Conservation (phyloP, 2,329 filamentous ascomycete species). For the Pseudogymnoascus sp. region DNA sequence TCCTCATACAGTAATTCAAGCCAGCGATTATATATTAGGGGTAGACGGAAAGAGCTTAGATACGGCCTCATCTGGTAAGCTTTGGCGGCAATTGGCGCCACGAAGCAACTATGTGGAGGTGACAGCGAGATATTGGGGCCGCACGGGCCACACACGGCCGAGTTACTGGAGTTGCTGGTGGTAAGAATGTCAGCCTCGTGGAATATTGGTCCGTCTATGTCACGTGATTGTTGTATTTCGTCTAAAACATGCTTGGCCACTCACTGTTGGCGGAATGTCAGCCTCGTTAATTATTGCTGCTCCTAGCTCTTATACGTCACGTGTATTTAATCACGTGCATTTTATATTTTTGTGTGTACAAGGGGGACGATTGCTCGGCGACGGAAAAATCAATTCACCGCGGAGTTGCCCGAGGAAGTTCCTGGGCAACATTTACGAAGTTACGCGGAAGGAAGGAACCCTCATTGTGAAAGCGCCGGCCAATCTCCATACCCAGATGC, state of each 20-base stretch:
- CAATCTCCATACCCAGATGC: conserved; percentile 11
- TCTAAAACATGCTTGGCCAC: not conserved
- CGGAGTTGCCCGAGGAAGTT: conserved; percentile 2
- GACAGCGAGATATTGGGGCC: not conserved
- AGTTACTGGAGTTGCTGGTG: not conserved
- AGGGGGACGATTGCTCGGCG: not conserved
- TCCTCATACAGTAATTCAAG: not conserved
- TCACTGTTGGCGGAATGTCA: not conserved
- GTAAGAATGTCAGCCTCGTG: conserved; percentile 1
- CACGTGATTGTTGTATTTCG: not conserved
- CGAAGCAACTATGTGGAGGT: conserved; percentile 1
- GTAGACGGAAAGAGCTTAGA: not conserved
- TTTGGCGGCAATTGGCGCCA: conserved; percentile 10
- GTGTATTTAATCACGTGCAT: not conserved
- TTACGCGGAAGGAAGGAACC: conserved; percentile 3
- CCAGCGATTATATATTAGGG: not conserved
- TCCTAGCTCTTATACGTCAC: no score
- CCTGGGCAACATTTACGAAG: conserved; percentile 8
- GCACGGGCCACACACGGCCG: not conserved
- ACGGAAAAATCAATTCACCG: not conserved
- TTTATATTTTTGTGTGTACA: not conserved
- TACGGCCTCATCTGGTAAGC: not conserved
- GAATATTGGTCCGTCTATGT: not conserved
- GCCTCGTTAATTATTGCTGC: not conserved
- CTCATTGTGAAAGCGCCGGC: conserved; percentile 7